Percentiles rank a stretch among this genome's conserved stretches.
phyloP scores from a whole-genome alignment of 805 yeast species.

The Ascoidea asiatica region DNA sequence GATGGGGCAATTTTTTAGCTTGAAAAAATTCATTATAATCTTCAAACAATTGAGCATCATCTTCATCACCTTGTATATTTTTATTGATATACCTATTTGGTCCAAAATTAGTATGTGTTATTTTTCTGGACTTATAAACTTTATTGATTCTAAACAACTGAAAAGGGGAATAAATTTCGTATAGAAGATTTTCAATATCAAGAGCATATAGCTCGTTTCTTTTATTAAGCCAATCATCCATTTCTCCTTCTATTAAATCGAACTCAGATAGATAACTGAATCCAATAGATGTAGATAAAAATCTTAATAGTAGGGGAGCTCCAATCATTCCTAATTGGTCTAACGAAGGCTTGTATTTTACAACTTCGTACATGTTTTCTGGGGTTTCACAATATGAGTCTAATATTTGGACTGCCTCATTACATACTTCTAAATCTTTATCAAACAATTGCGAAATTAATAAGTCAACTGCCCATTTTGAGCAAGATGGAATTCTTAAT shows the following conservation, averaged over 20 bases:
- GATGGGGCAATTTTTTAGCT: constrained; percentile 31
- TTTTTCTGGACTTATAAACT: no score
- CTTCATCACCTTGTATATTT: constrained; percentile 9
- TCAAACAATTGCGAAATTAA: constrained; percentile 64
- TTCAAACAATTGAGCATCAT: constrained; percentile 9
- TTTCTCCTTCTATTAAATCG: constrained; percentile 50
- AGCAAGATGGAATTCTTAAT: constrained; percentile 1
- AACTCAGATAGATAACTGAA: constrained; percentile 46
- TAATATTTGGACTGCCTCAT: constrained; percentile 39
- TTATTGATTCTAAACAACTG: neutral
- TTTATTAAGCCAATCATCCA: constrained; percentile 50
- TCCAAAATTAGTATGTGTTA: constrained; percentile 2
- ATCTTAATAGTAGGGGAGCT: constrained; percentile 44
- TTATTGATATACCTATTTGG: neutral
- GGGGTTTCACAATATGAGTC: constrained; percentile 36
- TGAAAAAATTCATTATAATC: constrained; percentile 3
- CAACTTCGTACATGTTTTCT: constrained; percentile 34
- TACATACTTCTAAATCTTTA: constrained; percentile 38
- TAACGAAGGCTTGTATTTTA: constrained; percentile 42
- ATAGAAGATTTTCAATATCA: constrained; percentile 29
- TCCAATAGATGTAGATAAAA: constrained; percentile 57
- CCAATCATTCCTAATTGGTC: constrained; percentile 37
- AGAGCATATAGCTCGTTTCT: constrained; percentile 32
- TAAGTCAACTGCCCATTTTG: constrained; percentile 35
- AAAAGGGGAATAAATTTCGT: constrained; percentile 9